These are phyloP conservation scores for Oryza brachyantha DNA, from an alignment of 176 grass and related monocot genomes.

Conservation along the genomic window DNA sequence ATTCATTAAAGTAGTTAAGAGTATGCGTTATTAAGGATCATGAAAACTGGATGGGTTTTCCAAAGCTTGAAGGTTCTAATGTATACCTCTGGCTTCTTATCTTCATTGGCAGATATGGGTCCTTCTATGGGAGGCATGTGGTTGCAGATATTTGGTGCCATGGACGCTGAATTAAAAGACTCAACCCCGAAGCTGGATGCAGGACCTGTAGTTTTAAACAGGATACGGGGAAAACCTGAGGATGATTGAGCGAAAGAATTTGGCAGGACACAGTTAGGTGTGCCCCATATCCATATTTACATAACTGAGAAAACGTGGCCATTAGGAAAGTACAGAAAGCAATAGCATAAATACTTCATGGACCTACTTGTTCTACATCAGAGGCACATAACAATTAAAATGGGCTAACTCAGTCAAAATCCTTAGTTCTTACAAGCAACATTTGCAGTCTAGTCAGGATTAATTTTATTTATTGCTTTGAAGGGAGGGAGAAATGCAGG, in stretches of 20 bases:
- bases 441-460: neutral
- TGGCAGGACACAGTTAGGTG: neutral
- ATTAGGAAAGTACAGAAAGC: neutral
- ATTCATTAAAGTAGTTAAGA: conserved; percentile 11
- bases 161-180: conserved; percentile 41
- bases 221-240: neutral
- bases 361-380: conserved; percentile 1
- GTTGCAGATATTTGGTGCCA: conserved; percentile 42
- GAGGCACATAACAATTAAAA: neutral
- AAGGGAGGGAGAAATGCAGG: neutral
- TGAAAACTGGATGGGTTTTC: conserved; percentile 19
- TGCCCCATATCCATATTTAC: neutral
- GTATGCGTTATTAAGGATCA: conserved; percentile 20
- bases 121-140: conserved; percentile 40
- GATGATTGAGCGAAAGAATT: neutral
- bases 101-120: conserved; percentile 36
- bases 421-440: neutral
- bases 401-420: neutral
- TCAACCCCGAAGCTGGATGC: conserved; percentile 38
- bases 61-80: conserved; percentile 7
- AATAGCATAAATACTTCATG: neutral
- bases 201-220: conserved; percentile 36
- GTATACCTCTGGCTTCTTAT: conserved; percentile 42
- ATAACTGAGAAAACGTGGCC: neutral
- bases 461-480: neutral